Evolutionary conservation across 1,284 basidiomycete genomes (phyloP).

Genomic region (Irpex sp.): DNA sequence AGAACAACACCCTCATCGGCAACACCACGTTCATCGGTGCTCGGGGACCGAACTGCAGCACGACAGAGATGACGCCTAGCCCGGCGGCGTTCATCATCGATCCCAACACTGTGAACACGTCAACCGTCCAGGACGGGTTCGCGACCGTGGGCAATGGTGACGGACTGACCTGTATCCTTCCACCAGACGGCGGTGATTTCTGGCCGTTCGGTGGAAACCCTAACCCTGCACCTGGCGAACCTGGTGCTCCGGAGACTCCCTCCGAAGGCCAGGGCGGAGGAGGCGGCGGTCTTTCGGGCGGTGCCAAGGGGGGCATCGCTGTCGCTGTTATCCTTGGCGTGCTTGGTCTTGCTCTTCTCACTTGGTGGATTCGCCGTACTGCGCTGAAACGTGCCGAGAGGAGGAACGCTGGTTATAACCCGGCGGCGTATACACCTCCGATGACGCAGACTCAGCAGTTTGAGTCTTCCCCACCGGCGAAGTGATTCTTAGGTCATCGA

Average conservation of each 20-base stretch:
- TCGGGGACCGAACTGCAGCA: constrained; percentile 67
- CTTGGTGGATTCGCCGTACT: constrained; percentile 52
- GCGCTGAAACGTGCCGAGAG: constrained; percentile 21
- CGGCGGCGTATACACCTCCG: neutral
- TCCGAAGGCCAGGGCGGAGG: neutral
- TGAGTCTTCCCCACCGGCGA: neutral
- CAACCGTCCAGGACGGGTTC: constrained; percentile 52
- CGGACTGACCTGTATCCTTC: constrained; percentile 60
- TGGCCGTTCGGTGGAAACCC: constrained; percentile 70
- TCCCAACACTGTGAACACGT: constrained; percentile 35
- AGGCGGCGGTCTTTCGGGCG: constrained; percentile 28
- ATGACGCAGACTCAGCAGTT: neutral
- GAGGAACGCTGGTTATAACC: neutral
- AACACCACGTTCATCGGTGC: constrained; percentile 78
- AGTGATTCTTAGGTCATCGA: neutral
- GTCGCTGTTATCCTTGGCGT: constrained; percentile 52
- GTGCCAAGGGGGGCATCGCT: constrained; percentile 46
- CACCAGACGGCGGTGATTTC: constrained; percentile 63
- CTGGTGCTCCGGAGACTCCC: constrained; percentile 12
- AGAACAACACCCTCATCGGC: constrained; percentile 60
- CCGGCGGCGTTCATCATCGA: constrained; percentile 62
- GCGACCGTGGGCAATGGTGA: constrained; percentile 47
- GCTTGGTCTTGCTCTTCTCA: constrained; percentile 33
- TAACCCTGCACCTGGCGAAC: constrained; percentile 18
- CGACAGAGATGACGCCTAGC: constrained; percentile 43